Evolutionary conservation across 2,329 filamentous ascomycete species (phyloP).

Genomic region (Beauveria varroae): DNA sequence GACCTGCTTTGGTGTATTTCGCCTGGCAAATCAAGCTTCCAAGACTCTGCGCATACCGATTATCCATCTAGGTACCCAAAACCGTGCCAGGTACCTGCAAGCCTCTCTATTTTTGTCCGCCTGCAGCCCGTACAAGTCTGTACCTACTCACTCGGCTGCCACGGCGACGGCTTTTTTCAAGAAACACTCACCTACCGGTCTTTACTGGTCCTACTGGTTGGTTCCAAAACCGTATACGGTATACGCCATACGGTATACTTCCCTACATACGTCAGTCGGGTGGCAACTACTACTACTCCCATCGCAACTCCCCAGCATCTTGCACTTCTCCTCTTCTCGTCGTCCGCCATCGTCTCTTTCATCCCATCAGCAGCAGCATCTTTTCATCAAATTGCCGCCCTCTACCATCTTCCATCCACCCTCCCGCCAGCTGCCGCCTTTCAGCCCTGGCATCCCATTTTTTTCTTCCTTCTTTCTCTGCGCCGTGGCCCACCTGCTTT

Average conservation of each 20-base stretch:
- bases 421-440: background rate
- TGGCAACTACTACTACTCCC: constrained; percentile 10
- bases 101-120: background rate
- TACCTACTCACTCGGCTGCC: background rate
- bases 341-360: background rate
- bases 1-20: too few species aligned
- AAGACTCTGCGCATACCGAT: too few species aligned
- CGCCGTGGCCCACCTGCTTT: constrained; percentile 4
- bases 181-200: too few species aligned
- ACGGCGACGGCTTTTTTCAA: background rate
- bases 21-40: too few species aligned
- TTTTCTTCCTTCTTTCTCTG: background rate
- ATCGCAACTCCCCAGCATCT: constrained; percentile 7
- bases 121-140: background rate
- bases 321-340: background rate
- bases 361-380: constrained; percentile 7
- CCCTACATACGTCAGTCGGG: constrained; percentile 6
- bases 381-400: constrained; percentile 7
- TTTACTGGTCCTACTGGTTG: too few species aligned
- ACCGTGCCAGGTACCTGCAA: background rate
- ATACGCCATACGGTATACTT: too few species aligned
- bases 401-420: background rate
- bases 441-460: constrained; percentile 4
- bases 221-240: too few species aligned
- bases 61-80: too few species aligned